Conservation (phyloP, 2,329 filamentous ascomycete genomes). For the Metarhizium sp. region DNA sequence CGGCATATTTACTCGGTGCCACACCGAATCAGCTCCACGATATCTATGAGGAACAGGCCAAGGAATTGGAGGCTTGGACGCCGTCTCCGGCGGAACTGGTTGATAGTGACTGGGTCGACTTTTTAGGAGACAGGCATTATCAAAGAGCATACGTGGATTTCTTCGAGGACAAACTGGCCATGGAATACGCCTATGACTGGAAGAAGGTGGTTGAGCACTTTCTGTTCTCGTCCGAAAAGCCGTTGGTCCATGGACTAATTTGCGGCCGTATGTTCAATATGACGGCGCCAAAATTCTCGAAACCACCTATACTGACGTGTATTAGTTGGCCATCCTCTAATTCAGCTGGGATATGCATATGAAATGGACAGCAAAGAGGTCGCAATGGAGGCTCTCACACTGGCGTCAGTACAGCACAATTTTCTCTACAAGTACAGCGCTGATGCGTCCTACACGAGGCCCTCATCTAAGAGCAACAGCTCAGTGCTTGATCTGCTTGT, state of each 20-base stretch:
- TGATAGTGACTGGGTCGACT: conserved; percentile 78
- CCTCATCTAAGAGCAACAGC: conserved; percentile 47
- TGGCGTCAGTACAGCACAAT: conserved; percentile 51
- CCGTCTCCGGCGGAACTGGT: conserved; percentile 80
- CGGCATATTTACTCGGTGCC: conserved; percentile 79
- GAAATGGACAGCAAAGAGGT: conserved; percentile 80
- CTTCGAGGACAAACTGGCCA: conserved; percentile 83
- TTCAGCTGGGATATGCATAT: conserved; percentile 89
- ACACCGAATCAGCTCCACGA: conserved; percentile 61
- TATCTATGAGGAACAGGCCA: conserved; percentile 70
- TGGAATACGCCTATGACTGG: conserved; percentile 72
- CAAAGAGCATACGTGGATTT: conserved; percentile 91
- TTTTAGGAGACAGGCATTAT: conserved; percentile 67
- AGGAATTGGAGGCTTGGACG: conserved; percentile 67
- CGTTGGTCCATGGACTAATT: conserved; percentile 72
- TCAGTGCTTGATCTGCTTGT: conserved; percentile 63
- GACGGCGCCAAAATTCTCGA: not conserved
- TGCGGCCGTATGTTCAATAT: conserved; percentile 54
- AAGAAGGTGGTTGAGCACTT: conserved; percentile 66
- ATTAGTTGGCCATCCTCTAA: conserved; percentile 79
- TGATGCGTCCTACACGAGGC: conserved; percentile 58
- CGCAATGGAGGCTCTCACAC: conserved; percentile 76
- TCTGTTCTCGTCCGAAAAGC: conserved; percentile 63
- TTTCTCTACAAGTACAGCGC: conserved; percentile 61
- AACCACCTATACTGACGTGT: conserved; percentile 10